A percentile compares a stretch with the other conserved stretches of the same genome.
These are phyloP conservation scores for Thielaviopsis euricoi DNA, from an alignment of 2,329 filamentous ascomycete species.

Conservation along the genomic window DNA sequence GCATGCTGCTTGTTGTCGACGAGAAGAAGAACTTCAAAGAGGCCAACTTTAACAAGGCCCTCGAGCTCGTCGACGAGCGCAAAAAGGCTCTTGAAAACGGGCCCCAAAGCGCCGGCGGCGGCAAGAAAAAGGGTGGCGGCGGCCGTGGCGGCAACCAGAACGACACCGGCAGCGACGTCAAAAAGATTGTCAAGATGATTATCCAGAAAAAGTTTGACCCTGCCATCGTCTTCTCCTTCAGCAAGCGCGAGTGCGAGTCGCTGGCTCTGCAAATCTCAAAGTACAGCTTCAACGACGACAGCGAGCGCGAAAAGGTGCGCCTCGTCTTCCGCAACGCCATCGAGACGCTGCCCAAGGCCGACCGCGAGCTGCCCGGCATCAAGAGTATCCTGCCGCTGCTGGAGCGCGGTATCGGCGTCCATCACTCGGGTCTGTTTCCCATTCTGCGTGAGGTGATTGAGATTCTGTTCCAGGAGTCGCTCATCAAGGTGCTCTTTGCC, in stretches of 20 bases:
- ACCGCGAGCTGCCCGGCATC: slow-evolving; percentile 79
- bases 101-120: slow-evolving; percentile 37
- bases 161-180: slow-evolving; percentile 62
- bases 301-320: slow-evolving; percentile 83
- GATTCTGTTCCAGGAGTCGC: slow-evolving; percentile 92
- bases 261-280: slow-evolving; percentile 75
- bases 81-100: slow-evolving; percentile 74
- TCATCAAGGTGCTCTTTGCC: slow-evolving; percentile 95
- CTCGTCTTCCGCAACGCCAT: slow-evolving; percentile 92
- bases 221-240: slow-evolving; percentile 98
- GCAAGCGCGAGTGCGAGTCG: slow-evolving; percentile 89
- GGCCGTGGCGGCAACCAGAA: slow-evolving; percentile 71
- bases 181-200: slow-evolving; percentile 98
- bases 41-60: slow-evolving; percentile 93
- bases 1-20: slow-evolving; percentile 87
- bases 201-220: slow-evolving; percentile 96
- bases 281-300: slow-evolving; percentile 89
- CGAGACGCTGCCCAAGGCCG: slow-evolving; percentile 79
- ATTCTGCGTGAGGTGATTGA: slow-evolving; percentile 98
- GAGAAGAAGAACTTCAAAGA: slow-evolving; percentile 94
- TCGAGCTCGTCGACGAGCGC: slow-evolving; percentile 75
- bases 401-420: slow-evolving; percentile 84
- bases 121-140: slow-evolving; percentile 76
- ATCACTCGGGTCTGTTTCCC: slow-evolving; percentile 87
- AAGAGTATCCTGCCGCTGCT: slow-evolving; percentile 76